phyloP scores from a whole-genome alignment of 2,329 filamentous ascomycete genomes.

The Chrysosporium queenslandicum region DNA sequence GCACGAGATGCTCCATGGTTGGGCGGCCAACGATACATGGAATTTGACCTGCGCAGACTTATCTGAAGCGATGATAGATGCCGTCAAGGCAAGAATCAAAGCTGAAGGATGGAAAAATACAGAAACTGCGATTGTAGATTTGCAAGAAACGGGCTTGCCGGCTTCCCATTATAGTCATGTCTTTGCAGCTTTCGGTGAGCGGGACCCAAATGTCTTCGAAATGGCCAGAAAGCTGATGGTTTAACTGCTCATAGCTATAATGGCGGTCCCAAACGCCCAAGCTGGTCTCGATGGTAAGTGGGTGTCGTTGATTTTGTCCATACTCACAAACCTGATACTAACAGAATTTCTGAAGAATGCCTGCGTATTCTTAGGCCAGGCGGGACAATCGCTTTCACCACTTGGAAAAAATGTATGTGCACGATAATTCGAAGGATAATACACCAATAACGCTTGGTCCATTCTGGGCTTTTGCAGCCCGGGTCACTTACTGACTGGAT shows the following conservation, averaged over 20 bases:
- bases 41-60: slow-evolving; percentile 11
- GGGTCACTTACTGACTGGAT: background rate
- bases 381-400: slow-evolving; percentile 11
- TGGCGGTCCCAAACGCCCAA: slow-evolving; percentile 5
- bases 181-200: slow-evolving; percentile 10
- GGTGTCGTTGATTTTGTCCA: background rate
- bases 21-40: background rate
- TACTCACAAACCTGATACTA: background rate
- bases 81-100: slow-evolving; percentile 7
- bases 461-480: too few relatives aligned
- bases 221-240: background rate
- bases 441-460: background rate
- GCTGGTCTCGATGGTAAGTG: slow-evolving; percentile 7
- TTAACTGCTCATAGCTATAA: slow-evolving; percentile 6
- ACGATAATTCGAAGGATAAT: background rate
- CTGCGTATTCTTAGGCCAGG: slow-evolving; percentile 11
- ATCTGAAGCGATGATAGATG: slow-evolving; percentile 11
- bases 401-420: slow-evolving; percentile 11
- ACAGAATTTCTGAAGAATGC: slow-evolving; percentile 3
- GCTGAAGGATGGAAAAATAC: slow-evolving; percentile 8
- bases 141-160: slow-evolving; percentile 6
- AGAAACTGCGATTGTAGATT: background rate
- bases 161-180: slow-evolving; percentile 6
- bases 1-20: slow-evolving; percentile 9
- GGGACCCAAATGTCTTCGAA: too few relatives aligned